These are phyloP conservation scores for Mantamonas sphyraenae DNA, from an alignment of 78 protist species.

Conservation along the genomic window DNA sequence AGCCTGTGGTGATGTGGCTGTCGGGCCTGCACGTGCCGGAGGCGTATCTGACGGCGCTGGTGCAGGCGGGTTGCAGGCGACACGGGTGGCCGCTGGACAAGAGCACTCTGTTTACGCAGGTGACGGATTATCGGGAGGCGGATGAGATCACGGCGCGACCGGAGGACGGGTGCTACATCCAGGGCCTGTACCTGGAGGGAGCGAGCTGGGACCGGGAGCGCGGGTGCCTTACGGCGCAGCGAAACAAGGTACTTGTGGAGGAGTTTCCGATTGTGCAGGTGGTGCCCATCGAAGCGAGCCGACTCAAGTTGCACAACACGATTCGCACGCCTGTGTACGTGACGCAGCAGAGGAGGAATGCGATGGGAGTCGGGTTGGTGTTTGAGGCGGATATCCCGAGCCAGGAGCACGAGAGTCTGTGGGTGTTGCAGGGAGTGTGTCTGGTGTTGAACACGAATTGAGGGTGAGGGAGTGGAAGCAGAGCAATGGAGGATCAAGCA, in stretches of 20 bases:
- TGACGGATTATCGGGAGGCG: slow-evolving; percentile 23
- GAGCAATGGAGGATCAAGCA: too few species aligned
- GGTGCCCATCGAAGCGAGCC: slow-evolving; percentile 66
- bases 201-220: slow-evolving; percentile 67
- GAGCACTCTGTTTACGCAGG: slow-evolving; percentile 51
- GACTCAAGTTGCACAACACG: slow-evolving; percentile 53
- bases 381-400: slow-evolving; percentile 76
- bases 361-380: slow-evolving; percentile 86
- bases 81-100: slow-evolving; percentile 87
- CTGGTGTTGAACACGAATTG: too few species aligned
- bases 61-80: slow-evolving; percentile 80
- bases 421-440: too few species aligned
- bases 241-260: slow-evolving; percentile 56
- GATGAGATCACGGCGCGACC: slow-evolving; percentile 17
- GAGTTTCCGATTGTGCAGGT: slow-evolving; percentile 76
- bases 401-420: slow-evolving; percentile 34
- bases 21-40: slow-evolving; percentile 87
- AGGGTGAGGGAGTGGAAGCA: too few species aligned
- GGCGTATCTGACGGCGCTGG: slow-evolving; percentile 76
- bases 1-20: slow-evolving; percentile 84
- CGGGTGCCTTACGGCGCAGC: slow-evolving; percentile 38
- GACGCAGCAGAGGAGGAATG: slow-evolving; percentile 68
- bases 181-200: slow-evolving; percentile 81
- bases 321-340: slow-evolving; percentile 80
- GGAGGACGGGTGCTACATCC: slow-evolving; percentile 62